phyloP scores from a whole-genome alignment of 306 rosid species.

The Castanopsis chinensis region DNA sequence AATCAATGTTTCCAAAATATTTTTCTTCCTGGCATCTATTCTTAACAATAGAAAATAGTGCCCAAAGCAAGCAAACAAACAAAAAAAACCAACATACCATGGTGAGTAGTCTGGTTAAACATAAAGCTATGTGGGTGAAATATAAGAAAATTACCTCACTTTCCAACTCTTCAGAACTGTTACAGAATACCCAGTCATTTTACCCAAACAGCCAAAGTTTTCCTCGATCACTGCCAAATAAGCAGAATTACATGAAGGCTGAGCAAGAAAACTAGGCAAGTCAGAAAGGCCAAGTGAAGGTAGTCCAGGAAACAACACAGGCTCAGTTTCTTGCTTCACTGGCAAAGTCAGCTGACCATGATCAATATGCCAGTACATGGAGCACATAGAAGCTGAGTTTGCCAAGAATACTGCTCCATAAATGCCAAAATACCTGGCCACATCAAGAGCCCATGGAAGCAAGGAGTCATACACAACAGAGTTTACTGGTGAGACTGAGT shows the following conservation, averaged over 20 bases:
- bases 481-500: slow-evolving; percentile 18
- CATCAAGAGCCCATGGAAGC: slow-evolving; percentile 44
- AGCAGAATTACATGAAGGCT: slow-evolving; percentile 16
- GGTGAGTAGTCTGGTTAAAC: not conserved
- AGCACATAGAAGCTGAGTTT: slow-evolving; percentile 34
- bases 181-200: slow-evolving; percentile 38
- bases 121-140: too few species aligned
- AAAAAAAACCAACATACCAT: not conserved
- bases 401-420: slow-evolving; percentile 34
- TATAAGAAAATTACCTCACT: slow-evolving; percentile 17
- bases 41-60: not conserved
- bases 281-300: slow-evolving; percentile 27
- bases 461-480: slow-evolving; percentile 42
- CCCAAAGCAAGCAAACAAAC: not conserved
- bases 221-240: slow-evolving; percentile 29
- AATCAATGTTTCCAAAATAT: not conserved
- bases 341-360: slow-evolving; percentile 9
- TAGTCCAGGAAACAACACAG: slow-evolving; percentile 27
- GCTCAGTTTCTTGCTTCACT: slow-evolving; percentile 3
- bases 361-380: slow-evolving; percentile 24
- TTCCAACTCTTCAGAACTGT: slow-evolving; percentile 36
- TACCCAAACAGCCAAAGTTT: not conserved
- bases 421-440: slow-evolving; percentile 27
- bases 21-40: not conserved
- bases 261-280: slow-evolving; percentile 23